Evolutionary conservation across 1,284 basidiomycete genomes (phyloP).

Genomic region (Exobasidium rhododendri): DNA sequence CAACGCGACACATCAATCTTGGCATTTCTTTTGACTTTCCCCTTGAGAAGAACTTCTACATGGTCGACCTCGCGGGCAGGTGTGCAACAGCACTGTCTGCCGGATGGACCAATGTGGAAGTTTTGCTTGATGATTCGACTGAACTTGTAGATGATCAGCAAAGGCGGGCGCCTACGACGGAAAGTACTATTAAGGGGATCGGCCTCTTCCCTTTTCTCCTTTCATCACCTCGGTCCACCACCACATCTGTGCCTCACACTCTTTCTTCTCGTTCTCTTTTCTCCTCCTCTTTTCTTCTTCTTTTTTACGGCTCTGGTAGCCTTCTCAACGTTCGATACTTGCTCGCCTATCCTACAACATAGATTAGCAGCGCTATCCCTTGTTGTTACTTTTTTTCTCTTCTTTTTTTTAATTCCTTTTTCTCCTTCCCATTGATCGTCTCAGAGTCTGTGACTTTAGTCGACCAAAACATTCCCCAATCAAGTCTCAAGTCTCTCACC

Average conservation of each 20-base stretch:
- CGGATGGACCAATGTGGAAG: too few species aligned
- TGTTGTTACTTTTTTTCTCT: not conserved
- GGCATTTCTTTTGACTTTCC: too few species aligned
- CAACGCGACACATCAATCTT: too few species aligned
- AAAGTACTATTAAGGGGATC: too few species aligned
- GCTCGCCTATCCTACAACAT: not conserved
- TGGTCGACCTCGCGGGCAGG: too few species aligned
- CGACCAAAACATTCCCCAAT: not conserved
- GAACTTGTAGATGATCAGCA: not conserved
- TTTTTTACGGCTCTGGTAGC: not conserved
- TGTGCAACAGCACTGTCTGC: too few species aligned
- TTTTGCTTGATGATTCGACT: too few species aligned
- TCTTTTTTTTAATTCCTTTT: not conserved
- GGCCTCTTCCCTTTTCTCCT: not conserved
- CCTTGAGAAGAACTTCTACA: too few species aligned
- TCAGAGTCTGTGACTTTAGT: not conserved
- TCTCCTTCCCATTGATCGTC: too few species aligned
- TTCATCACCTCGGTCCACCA: not conserved
- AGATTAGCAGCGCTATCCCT: not conserved
- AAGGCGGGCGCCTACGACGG: not conserved
- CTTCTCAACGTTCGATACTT: not conserved
- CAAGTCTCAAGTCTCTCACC: not conserved
- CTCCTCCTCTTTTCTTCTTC: not conserved
- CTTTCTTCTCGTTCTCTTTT: not conserved
- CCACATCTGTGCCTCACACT: not conserved